Evolutionary conservation across 345 rosid species (phyloP).

Genomic region (Moringa oleifera): DNA sequence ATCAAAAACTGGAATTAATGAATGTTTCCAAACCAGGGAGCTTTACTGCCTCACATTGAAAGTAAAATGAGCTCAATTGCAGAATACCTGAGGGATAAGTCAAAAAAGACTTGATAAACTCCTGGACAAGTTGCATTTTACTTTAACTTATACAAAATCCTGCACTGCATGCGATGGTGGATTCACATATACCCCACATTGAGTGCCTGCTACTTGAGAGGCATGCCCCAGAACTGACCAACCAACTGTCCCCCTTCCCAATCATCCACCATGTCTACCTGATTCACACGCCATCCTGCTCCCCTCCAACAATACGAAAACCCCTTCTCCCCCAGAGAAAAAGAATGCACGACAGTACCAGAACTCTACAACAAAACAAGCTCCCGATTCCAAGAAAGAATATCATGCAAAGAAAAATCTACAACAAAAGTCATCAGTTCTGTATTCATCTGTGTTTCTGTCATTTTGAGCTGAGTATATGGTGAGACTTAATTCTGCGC

Average conservation of each 20-base stretch:
- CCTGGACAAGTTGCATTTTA: too few species aligned
- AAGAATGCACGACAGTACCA: not conserved
- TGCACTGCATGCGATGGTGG: not conserved
- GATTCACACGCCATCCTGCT: too few species aligned
- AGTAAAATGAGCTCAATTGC: too few species aligned
- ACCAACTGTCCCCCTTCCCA: not conserved
- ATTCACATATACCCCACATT: not conserved
- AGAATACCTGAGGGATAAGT: too few species aligned
- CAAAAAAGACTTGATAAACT: too few species aligned
- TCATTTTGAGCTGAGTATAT: constrained; percentile 9
- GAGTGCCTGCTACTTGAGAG: not conserved
- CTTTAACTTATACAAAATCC: too few species aligned
- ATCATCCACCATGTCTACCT: too few species aligned
- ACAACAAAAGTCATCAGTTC: constrained; percentile 10
- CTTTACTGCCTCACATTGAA: too few species aligned
- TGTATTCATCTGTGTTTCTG: constrained; percentile 7
- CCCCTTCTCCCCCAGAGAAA: too few species aligned
- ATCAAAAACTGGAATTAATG: too few species aligned
- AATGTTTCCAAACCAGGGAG: too few species aligned
- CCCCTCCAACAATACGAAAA: too few species aligned
- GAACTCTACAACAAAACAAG: constrained; percentile 16
- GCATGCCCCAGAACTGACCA: not conserved
- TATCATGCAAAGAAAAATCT: constrained; percentile 21
- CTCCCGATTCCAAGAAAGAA: constrained; percentile 23
- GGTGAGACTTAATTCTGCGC: not conserved